Evolutionary conservation across 306 rosid genomes (phyloP), one percentile per base, ranked within the genome.

Genomic region (Neltuma alba): DNA sequence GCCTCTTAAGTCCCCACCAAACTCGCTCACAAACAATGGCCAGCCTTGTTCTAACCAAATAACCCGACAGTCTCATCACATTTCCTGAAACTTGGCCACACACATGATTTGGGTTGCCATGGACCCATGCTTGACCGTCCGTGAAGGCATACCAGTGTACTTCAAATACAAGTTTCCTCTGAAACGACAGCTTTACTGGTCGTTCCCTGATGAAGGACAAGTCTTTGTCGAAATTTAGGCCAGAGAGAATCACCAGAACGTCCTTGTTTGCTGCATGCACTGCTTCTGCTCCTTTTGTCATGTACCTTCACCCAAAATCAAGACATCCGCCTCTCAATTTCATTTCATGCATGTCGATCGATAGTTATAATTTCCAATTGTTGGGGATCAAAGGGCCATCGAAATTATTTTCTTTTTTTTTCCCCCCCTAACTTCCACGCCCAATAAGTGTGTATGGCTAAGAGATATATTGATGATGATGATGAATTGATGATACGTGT

Each of bases 241-340:
- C 99, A 0, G 99, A 95, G 13, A 95, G 71, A 81, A 95, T 90
- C 7, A 95, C 91, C 13, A 95, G 92, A 73, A 91, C 88, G 34
- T 92, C 85, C 28, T 91, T 82, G 58, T 95, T 95, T 80, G 96
- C 96, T 28, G 87, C 85, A 81, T 95, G 97, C 45, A 93, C 91
- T 2, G 96, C 93, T 86, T 95, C 99, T 6, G 99, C 99, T 82
- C 97, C 99, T 87, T 81, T 74, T 58, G 86, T 90, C 98, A 92
- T 93, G 61, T 93, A 92, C 91, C 99, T 94, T 70, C 16, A 30
- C 55, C 18, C 65, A 3, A 3, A 58, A 58, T 27, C 37, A 60
- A 60, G 25, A 25, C 64, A 58, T 3, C 16, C 7, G 33, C 10
- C 62, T 18, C 62, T n/a, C 30, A 21, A 1, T 13, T 27, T 28